Percentiles rank a stretch among this genome's conserved stretches.
Evolutionary conservation across 2,329 filamentous ascomycete species (phyloP).

Genomic region (Sporothrix curviconia): DNA sequence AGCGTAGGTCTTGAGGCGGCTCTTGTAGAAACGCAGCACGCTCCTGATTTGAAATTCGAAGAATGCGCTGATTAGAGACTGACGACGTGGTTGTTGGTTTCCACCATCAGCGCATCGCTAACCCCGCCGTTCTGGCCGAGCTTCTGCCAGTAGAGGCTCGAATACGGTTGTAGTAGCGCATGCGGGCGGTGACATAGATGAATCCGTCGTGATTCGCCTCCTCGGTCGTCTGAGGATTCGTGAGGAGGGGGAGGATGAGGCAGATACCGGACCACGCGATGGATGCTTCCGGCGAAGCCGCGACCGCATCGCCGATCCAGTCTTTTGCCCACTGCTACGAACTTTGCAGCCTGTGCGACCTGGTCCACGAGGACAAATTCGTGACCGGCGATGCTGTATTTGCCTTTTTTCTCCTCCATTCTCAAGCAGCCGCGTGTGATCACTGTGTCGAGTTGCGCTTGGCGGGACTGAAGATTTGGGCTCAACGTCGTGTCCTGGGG

Average conservation of each 20-base stretch:
- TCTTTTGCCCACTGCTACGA: slow-evolving; percentile 22
- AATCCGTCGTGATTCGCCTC: slow-evolving; percentile 30
- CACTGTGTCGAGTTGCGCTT: slow-evolving; percentile 14
- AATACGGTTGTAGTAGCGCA: slow-evolving; percentile 29
- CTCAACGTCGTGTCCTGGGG: background rate
- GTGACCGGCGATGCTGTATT: slow-evolving; percentile 20
- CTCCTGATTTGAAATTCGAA: slow-evolving; percentile 30
- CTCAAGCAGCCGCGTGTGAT: slow-evolving; percentile 17
- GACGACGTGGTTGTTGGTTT: slow-evolving; percentile 20
- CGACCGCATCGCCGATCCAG: slow-evolving; percentile 24
- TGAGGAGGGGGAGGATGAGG: slow-evolving; percentile 31
- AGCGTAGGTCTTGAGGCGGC: slow-evolving; percentile 6
- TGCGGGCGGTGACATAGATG: slow-evolving; percentile 28
- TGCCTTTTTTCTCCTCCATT: slow-evolving; percentile 19
- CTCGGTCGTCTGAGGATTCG: slow-evolving; percentile 24
- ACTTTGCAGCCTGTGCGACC: slow-evolving; percentile 20
- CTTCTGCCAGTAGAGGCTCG: slow-evolving; percentile 22
- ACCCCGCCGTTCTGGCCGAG: slow-evolving; percentile 12
- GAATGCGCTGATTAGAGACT: slow-evolving; percentile 28
- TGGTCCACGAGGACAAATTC: slow-evolving; percentile 20
- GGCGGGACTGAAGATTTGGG: no score
- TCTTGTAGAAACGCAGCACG: slow-evolving; percentile 28
- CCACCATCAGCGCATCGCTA: background rate
- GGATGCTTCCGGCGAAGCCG: slow-evolving; percentile 27
- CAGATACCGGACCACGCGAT: slow-evolving; percentile 31